A percentile compares a stretch with the other conserved stretches of the same genome.
Evolutionary conservation across 2,329 filamentous ascomycete genomes (phyloP).

Genomic region (Berkeleyomyces basicola): DNA sequence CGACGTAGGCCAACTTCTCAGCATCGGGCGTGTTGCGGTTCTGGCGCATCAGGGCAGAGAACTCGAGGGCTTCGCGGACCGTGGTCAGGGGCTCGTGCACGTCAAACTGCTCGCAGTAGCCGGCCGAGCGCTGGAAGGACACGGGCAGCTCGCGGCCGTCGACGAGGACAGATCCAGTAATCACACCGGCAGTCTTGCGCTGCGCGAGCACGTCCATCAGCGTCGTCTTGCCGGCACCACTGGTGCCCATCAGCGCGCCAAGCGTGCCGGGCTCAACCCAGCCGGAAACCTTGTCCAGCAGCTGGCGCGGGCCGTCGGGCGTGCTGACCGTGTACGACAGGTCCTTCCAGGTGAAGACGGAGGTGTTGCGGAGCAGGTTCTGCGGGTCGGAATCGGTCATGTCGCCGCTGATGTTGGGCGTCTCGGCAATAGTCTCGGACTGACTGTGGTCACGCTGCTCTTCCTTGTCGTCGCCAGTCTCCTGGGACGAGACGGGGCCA

Average conservation of each 20-base stretch:
- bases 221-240: constrained; percentile 73
- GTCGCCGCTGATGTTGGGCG: constrained; percentile 3
- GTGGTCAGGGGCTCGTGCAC: constrained; percentile 58
- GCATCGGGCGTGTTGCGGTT: constrained; percentile 42
- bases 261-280: constrained; percentile 71
- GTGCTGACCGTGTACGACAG: constrained; percentile 52
- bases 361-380: constrained; percentile 43
- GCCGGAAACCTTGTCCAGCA: constrained; percentile 66
- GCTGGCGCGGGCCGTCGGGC: constrained; percentile 39
- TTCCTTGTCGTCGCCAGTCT: constrained; percentile 31
- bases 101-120: constrained; percentile 70
- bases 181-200: constrained; percentile 61
- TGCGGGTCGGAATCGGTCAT: background rate
- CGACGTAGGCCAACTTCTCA: constrained; percentile 61
- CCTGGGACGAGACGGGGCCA: constrained; percentile 16
- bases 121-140: constrained; percentile 63
- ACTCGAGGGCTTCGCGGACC: constrained; percentile 59
- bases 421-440: background rate
- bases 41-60: constrained; percentile 53
- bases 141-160: constrained; percentile 55
- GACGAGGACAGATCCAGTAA: constrained; percentile 58
- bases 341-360: constrained; percentile 59
- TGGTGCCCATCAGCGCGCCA: constrained; percentile 66
- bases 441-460: constrained; percentile 18
- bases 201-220: constrained; percentile 69